Conservation (phyloP, 495 filamentous ascomycete genomes). For the Aspergillus cristatus region DNA sequence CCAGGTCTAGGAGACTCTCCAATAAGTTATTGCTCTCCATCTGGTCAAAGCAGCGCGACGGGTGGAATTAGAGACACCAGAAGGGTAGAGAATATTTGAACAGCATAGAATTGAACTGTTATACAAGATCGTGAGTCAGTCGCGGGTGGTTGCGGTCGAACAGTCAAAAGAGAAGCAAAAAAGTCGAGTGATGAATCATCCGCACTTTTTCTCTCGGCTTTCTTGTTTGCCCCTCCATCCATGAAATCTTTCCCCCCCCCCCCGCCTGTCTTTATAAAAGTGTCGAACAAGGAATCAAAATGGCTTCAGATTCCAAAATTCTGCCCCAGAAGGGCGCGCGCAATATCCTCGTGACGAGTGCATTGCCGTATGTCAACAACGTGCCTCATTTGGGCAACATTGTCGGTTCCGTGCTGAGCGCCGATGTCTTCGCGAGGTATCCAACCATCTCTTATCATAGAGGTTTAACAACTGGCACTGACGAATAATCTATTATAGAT, state of each 20-base stretch:
- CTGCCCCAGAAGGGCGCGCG: conserved; percentile 35
- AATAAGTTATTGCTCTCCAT: conserved; percentile 48
- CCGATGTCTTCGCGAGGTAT: conserved; percentile 66
- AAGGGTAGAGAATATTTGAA: not conserved
- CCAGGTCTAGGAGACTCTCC: conserved; percentile 64
- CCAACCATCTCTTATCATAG: conserved; percentile 16
- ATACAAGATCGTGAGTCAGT: not conserved
- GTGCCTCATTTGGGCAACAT: conserved; percentile 94
- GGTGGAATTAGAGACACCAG: not conserved
- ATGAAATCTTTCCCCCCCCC: conserved; percentile 12
- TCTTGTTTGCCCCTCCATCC: conserved; percentile 27
- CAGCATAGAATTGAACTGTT: no score
- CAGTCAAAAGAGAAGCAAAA: not conserved
- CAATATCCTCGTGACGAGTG: conserved; percentile 46
- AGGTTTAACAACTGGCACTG: conserved; percentile 3
- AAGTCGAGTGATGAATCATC: conserved; percentile 13
- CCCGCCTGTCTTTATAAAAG: conserved; percentile 3
- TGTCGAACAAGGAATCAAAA: conserved; percentile 5
- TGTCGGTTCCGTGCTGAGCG: conserved; percentile 77
- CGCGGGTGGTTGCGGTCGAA: no score
- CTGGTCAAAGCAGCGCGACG: no score
- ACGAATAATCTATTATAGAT: conserved; percentile 34
- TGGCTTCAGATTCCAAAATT: conserved; percentile 26
- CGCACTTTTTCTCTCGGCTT: conserved; percentile 13
- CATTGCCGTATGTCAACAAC: conserved; percentile 89